A percentile compares a stretch with the other conserved stretches of the same genome.
Conservation (phyloP, 2,329 filamentous ascomycete species). For the Cytospora piceae region DNA sequence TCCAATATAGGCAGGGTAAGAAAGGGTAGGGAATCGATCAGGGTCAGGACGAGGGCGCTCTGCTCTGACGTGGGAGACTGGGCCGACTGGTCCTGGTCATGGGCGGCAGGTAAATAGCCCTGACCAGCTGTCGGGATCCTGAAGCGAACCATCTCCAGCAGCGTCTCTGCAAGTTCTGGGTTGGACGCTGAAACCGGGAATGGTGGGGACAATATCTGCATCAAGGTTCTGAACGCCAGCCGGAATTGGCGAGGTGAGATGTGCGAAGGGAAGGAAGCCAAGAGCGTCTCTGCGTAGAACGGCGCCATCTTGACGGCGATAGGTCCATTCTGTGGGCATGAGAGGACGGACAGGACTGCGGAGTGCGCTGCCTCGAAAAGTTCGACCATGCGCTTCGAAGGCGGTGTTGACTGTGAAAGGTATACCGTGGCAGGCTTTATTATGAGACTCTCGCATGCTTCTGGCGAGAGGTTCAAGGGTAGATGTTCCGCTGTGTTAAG, state of each 20-base stretch:
- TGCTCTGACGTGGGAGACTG: slow-evolving; percentile 69
- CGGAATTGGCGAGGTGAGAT: slow-evolving; percentile 86
- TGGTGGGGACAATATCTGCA: slow-evolving; percentile 81
- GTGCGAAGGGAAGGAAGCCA: slow-evolving; percentile 76
- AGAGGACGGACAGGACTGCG: slow-evolving; percentile 77
- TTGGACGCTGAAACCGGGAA: slow-evolving; percentile 73
- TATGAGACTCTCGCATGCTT: slow-evolving; percentile 72
- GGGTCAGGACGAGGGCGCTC: slow-evolving; percentile 72
- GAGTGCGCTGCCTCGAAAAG: slow-evolving; percentile 91
- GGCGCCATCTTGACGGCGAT: slow-evolving; percentile 74
- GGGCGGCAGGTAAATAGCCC: slow-evolving; percentile 45
- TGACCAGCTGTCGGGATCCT: slow-evolving; percentile 61
- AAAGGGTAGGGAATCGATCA: slow-evolving; percentile 79
- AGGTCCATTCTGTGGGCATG: slow-evolving; percentile 74
- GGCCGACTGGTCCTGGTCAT: slow-evolving; percentile 41
- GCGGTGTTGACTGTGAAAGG: slow-evolving; percentile 54
- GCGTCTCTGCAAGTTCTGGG: slow-evolving; percentile 75
- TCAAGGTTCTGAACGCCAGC: slow-evolving; percentile 82
- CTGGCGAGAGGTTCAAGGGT: slow-evolving; percentile 67
- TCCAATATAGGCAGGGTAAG: slow-evolving; percentile 71
- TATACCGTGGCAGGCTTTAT: slow-evolving; percentile 76
- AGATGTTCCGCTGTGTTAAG: slow-evolving; percentile 86
- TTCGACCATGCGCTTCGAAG: slow-evolving; percentile 52
- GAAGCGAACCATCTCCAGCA: slow-evolving; percentile 77
- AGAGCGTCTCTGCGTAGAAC: slow-evolving; percentile 81